Conservation (phyloP, 2,329 filamentous ascomycete species). For the Didymellaceae sp. region DNA sequence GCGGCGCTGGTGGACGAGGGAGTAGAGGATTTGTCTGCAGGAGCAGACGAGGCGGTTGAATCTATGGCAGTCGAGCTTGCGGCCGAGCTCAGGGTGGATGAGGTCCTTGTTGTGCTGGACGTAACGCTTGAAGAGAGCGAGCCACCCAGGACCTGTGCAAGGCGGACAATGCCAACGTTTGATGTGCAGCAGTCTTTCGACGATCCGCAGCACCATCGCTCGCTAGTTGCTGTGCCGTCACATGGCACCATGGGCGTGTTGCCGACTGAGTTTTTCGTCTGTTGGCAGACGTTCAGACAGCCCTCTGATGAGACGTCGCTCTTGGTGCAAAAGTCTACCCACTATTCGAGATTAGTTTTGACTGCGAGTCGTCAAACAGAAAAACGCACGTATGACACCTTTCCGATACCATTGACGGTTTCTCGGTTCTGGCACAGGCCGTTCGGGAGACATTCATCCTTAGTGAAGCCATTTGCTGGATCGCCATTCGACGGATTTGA, state of each 20-base stretch:
- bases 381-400: background rate
- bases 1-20: background rate
- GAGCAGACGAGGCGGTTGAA: background rate
- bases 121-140: background rate
- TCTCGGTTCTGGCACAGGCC: conserved; percentile 2
- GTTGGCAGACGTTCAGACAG: background rate
- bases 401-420: background rate
- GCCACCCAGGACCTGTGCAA: background rate
- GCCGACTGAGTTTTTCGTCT: background rate
- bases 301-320: background rate
- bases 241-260: conserved; percentile 1
- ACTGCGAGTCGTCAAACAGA: background rate
- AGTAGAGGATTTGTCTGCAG: background rate
- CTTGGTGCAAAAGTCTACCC: background rate
- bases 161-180: background rate
- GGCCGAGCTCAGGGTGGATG: background rate
- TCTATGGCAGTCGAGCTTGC: background rate
- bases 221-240: background rate
- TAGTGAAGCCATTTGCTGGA: background rate
- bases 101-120: background rate
- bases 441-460: conserved; percentile 1
- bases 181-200: background rate
- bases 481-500: background rate
- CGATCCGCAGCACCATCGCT: background rate
- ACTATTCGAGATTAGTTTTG: background rate